Base-by-base conservation (phyloP, 2,329 filamentous ascomycete genomes). In the Talaromyces sp. region DNA sequence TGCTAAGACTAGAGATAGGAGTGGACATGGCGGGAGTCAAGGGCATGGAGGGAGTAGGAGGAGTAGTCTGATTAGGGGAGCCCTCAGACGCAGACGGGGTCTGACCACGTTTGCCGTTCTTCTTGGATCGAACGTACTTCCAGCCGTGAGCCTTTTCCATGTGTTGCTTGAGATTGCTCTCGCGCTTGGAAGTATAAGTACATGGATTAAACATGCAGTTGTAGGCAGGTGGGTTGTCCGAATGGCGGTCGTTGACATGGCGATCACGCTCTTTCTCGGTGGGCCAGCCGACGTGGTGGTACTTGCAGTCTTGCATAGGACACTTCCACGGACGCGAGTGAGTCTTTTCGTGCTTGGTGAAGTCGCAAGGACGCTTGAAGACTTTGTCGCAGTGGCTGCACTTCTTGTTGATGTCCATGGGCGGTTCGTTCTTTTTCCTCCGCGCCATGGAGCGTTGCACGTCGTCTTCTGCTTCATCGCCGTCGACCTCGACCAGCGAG, bases 261-360 rank as follows among this genome's bases (percentile, higher is more conserved):
- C 95, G 91, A 72, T 97, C 93, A 79, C 93, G 91, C 81, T 98
- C 95, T 81, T 99, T 98, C 80, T 98, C 93, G 0, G 95, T 98
- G 4, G 95, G 94, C 91, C 94, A 98, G 59, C 95, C 95, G 71
- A 91, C 88, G 39, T 90, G 86, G 76, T 91, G 88, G 78, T 97
- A 98, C 76, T 96, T 96, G 90, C 95, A 98, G 54, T 86, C 88
- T 45, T 59, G 37, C 14, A 59, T 22, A 41, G 56, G 56, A 59
- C 95, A 99, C 82, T 99, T 99, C 90, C 91, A 97, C 10, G 94
- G 95, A 41, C 95, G 91, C 64, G 92, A 93, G 78, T 99, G 95
- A 0, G 94, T 98, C 84, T 98, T 99, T 81, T 96, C 91, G 79
- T 99, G 95, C 83, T 98, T 98, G 70, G 93, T 97, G 66, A 98